phyloP scores from a whole-genome alignment of 2,329 filamentous ascomycete genomes.

The Fusarium gaditjirri region DNA sequence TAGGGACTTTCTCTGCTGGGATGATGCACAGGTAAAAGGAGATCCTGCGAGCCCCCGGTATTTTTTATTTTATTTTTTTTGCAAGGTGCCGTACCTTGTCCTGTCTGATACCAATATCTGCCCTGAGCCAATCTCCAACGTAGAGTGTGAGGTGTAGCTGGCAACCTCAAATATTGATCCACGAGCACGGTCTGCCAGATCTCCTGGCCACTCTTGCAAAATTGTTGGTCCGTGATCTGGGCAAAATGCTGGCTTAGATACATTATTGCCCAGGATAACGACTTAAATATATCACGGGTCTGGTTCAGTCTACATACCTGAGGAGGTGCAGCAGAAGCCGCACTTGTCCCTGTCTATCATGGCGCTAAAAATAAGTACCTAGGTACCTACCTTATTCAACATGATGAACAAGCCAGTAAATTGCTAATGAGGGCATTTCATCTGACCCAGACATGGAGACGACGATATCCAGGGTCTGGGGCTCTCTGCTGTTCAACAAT shows the following conservation, averaged over 20 bases:
- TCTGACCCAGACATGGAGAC: neutral
- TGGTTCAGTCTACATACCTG: slow-evolving; percentile 4
- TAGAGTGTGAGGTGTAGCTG: neutral
- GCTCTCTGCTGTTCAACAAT: neutral
- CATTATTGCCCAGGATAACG: neutral
- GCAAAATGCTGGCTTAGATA: neutral
- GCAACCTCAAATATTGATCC: neutral
- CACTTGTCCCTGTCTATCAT: slow-evolving; percentile 18
- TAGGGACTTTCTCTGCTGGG: slow-evolving; percentile 5
- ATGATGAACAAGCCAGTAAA: neutral
- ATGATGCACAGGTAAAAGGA: slow-evolving; percentile 35
- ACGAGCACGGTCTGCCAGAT: neutral
- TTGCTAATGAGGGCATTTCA: neutral
- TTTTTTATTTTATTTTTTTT: neutral
- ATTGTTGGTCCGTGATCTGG: neutral
- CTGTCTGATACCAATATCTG: slow-evolving; percentile 9
- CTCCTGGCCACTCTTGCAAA: neutral
- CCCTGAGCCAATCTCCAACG: neutral
- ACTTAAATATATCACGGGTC: neutral
- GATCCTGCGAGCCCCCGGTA: slow-evolving; percentile 7
- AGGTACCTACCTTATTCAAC: neutral
- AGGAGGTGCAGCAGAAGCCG: neutral
- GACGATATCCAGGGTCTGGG: neutral
- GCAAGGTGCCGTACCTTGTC: slow-evolving; percentile 16
- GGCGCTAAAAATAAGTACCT: slow-evolving; percentile 7